Evolutionary conservation across 257 asterid genomes (phyloP).

Genomic region (Lycium ferocissimum): DNA sequence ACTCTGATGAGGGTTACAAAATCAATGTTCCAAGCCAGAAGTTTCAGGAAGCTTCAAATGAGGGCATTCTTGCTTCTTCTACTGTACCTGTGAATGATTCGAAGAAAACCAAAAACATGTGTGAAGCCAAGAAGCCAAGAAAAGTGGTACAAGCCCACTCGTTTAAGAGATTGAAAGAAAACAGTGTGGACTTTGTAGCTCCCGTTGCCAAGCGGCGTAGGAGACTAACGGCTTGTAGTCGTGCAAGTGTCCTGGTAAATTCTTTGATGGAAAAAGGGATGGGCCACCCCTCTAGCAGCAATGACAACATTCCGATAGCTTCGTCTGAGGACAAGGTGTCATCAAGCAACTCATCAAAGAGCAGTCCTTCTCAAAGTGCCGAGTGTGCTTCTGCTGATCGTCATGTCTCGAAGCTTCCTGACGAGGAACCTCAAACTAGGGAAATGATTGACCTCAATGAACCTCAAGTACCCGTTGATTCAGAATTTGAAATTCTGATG

Average conservation of each 20-base stretch:
- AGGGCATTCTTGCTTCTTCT: slow-evolving; percentile 29
- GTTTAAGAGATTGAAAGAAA: slow-evolving; percentile 45
- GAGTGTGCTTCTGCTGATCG: slow-evolving; percentile 37
- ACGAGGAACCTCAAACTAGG: slow-evolving; percentile 40
- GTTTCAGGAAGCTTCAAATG: slow-evolving; percentile 24
- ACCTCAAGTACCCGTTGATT: slow-evolving; percentile 52
- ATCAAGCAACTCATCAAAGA: slow-evolving; percentile 54
- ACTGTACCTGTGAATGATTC: slow-evolving; percentile 32
- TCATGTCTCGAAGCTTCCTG: slow-evolving; percentile 37
- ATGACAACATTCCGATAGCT: slow-evolving; percentile 32
- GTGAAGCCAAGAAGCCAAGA: slow-evolving; percentile 41
- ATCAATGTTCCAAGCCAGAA: slow-evolving; percentile 30
- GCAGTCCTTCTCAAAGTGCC: slow-evolving; percentile 52
- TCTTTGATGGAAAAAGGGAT: slow-evolving; percentile 46
- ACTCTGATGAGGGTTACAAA: slow-evolving; percentile 35
- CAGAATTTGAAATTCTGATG: slow-evolving; percentile 42
- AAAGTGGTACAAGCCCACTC: slow-evolving; percentile 39
- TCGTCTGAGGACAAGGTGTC: slow-evolving; percentile 56
- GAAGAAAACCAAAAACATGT: slow-evolving; percentile 37
- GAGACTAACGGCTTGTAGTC: slow-evolving; percentile 43
- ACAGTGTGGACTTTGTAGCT: slow-evolving; percentile 35
- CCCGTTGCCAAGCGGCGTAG: slow-evolving; percentile 50
- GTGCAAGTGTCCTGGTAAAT: slow-evolving; percentile 29
- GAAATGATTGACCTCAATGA: slow-evolving; percentile 65
- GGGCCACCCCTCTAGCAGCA: slow-evolving; percentile 37